These are phyloP conservation scores for Drechslerella stenobrocha DNA, from an alignment of 2,329 filamentous ascomycete genomes.

Conservation along the genomic window DNA sequence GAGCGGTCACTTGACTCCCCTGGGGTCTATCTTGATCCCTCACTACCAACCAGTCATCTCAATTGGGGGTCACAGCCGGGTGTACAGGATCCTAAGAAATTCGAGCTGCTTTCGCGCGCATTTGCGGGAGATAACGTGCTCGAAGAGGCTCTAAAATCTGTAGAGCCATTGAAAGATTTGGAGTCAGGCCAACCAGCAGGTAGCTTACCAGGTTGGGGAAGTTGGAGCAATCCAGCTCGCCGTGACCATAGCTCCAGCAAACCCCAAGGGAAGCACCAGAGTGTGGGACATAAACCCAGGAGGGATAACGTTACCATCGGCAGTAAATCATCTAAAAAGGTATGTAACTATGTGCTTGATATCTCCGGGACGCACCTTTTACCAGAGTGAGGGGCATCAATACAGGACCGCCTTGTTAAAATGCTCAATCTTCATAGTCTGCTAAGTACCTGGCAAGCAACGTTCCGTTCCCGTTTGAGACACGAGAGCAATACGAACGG, in stretches of 20 bases:
- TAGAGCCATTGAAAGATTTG: constrained; percentile 72
- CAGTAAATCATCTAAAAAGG: constrained; percentile 87
- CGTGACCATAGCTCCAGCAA: constrained; percentile 54
- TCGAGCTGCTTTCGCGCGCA: constrained; percentile 73
- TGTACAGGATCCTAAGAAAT: constrained; percentile 28
- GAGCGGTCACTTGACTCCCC: not conserved
- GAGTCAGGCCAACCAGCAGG: constrained; percentile 75
- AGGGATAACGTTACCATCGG: constrained; percentile 74
- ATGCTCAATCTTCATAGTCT: constrained; percentile 70
- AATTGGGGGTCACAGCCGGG: no score
- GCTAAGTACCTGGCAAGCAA: constrained; percentile 80
- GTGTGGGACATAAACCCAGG: constrained; percentile 54
- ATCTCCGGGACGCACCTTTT: constrained; percentile 11
- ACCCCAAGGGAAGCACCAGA: constrained; percentile 54
- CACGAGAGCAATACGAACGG: constrained; percentile 83
- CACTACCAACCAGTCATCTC: not conserved
- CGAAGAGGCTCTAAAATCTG: constrained; percentile 76
- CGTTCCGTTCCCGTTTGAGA: constrained; percentile 89
- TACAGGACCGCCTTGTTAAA: no score
- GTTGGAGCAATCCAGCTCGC: constrained; percentile 72
- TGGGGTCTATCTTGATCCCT: not conserved
- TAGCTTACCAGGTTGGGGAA: constrained; percentile 91
- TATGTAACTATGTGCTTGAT: constrained; percentile 55
- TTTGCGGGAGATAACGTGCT: constrained; percentile 88
- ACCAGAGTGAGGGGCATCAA: no score